Evolutionary conservation across 2,329 filamentous ascomycete genomes (phyloP).

Genomic region (Pseudocercospora fijiensis): DNA sequence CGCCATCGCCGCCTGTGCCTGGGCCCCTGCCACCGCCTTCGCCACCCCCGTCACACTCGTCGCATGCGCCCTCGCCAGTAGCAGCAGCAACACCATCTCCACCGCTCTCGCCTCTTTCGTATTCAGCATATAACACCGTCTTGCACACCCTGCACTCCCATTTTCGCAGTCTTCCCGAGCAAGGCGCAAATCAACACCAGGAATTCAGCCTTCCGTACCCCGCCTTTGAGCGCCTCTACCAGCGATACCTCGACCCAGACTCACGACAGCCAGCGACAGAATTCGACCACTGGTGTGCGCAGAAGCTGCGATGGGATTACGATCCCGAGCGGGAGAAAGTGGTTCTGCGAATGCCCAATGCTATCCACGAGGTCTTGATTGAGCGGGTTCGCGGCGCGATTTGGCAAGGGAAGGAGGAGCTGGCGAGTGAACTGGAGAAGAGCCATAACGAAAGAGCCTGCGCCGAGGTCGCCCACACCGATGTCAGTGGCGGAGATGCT

Average conservation of each 20-base stretch:
- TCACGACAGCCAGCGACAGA: neutral
- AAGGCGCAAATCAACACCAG: neutral
- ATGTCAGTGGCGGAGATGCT: no score
- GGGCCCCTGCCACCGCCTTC: neutral
- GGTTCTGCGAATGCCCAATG: neutral
- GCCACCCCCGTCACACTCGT: neutral
- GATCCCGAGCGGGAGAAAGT: neutral
- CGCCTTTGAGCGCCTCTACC: neutral
- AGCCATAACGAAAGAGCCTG: no score
- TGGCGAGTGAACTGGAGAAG: no score
- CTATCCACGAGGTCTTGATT: neutral
- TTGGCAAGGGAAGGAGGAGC: neutral
- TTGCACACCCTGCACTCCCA: neutral
- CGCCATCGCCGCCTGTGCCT: no score
- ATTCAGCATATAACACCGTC: neutral
- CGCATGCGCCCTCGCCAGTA: neutral
- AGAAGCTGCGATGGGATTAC: neutral
- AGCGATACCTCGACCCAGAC: neutral
- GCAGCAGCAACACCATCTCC: neutral
- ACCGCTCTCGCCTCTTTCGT: neutral
- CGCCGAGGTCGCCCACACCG: no score
- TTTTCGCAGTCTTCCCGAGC: neutral
- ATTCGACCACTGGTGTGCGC: neutral
- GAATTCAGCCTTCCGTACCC: neutral
- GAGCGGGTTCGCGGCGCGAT: neutral